A percentile compares a stretch with the other conserved stretches of the same genome.
Evolutionary conservation across 2,329 filamentous ascomycete species (phyloP).

Genomic region (Clarireedia paspali): DNA sequence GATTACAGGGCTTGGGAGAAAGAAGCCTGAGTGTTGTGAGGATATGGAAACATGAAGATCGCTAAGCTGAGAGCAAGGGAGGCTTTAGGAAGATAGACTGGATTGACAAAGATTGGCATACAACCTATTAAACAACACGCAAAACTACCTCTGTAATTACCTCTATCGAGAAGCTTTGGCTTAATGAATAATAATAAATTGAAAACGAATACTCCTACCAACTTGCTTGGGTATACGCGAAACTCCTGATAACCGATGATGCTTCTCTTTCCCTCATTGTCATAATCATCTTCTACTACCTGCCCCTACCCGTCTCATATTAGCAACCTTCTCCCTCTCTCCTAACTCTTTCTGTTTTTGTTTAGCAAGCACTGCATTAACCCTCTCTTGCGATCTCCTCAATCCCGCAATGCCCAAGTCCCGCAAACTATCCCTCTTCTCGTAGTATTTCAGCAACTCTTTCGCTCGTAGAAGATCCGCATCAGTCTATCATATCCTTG

Average conservation of each 20-base stretch:
- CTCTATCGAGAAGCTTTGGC: neutral
- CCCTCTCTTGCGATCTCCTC: neutral
- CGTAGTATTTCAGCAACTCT: neutral
- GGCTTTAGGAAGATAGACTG: too few relatives aligned
- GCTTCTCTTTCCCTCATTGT: neutral
- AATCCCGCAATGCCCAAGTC: neutral
- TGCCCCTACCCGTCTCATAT: neutral
- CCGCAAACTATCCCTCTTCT: conserved; percentile 1
- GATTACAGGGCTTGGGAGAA: neutral
- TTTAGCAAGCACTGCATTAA: neutral
- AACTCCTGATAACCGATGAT: neutral
- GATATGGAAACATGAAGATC: neutral
- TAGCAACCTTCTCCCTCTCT: neutral
- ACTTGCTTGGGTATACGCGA: neutral
- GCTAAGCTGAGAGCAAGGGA: too few relatives aligned
- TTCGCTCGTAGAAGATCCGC: conserved; percentile 2
- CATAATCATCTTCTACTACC: neutral
- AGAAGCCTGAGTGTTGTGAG: neutral
- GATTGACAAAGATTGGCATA: too few relatives aligned
- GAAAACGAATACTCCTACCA: neutral
- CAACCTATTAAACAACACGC: too few relatives aligned
- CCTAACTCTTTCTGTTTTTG: neutral
- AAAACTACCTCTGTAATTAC: too few relatives aligned
- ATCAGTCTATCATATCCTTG: neutral
- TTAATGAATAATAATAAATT: neutral